These are phyloP conservation scores for Fagopyrum esculentum DNA, from an alignment of 148 eudicot species.

Conservation along the genomic window DNA sequence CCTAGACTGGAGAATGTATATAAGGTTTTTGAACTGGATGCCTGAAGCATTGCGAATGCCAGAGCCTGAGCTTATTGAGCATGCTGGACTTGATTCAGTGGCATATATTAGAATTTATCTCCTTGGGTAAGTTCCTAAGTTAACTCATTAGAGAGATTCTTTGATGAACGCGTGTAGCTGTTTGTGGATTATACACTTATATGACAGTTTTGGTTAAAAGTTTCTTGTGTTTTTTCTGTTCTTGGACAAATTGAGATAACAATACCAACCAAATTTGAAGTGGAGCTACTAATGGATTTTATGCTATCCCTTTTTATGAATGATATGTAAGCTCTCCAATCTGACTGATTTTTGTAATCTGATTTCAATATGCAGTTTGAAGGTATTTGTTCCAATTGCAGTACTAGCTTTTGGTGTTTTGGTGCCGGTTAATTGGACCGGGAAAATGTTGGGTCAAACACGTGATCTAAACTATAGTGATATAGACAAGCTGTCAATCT, in stretches of 20 bases:
- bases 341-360: background rate
- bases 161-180: background rate
- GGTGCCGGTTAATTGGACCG: conserved; percentile 91
- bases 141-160: background rate
- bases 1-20: conserved; percentile 58
- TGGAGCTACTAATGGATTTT: background rate
- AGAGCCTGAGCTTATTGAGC: conserved; percentile 88
- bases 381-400: conserved; percentile 89
- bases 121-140: conserved; percentile 64
- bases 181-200: background rate
- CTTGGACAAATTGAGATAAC: background rate
- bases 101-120: conserved; percentile 84
- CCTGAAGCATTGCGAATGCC: conserved; percentile 98
- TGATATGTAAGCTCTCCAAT: background rate
- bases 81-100: conserved; percentile 96
- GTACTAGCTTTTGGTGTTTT: conserved; percentile 68
- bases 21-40: conserved; percentile 88
- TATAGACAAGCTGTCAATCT: conserved; percentile 91
- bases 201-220: background rate
- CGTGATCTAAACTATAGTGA: conserved; percentile 56
- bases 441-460: conserved; percentile 39
- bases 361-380: conserved; percentile 59
- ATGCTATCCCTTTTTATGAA: background rate
- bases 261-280: background rate
- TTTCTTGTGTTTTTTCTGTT: background rate